Evolutionary conservation across 1,284 basidiomycete species (phyloP).

Genomic region (Rhodotorula sp.): DNA sequence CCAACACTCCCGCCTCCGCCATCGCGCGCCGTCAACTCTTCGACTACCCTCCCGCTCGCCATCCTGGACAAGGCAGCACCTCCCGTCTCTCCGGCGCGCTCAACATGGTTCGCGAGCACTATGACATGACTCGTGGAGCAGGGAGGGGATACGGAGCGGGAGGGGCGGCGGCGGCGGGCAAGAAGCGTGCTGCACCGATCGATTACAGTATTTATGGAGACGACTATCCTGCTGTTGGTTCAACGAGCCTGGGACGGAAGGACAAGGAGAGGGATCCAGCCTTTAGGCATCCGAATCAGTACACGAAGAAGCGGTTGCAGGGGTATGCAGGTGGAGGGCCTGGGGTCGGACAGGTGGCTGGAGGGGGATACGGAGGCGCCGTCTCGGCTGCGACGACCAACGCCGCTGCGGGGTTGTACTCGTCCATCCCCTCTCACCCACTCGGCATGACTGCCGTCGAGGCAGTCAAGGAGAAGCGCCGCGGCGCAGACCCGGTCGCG

Average conservation of each 20-base stretch:
- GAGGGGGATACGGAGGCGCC: slow-evolving; percentile 6
- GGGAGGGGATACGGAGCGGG: not conserved
- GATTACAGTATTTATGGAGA: slow-evolving; percentile 29
- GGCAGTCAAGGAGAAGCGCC: slow-evolving; percentile 28
- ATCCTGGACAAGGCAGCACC: slow-evolving; percentile 16
- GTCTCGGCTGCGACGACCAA: slow-evolving; percentile 7
- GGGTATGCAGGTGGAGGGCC: not conserved
- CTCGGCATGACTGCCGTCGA: slow-evolving; percentile 30
- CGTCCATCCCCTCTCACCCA: slow-evolving; percentile 12
- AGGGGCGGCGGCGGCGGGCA: slow-evolving; percentile 3
- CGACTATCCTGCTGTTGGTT: slow-evolving; percentile 10
- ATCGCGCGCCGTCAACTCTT: slow-evolving; percentile 30
- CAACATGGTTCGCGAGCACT: slow-evolving; percentile 31
- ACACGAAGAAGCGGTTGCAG: slow-evolving; percentile 39
- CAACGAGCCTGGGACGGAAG: not conserved
- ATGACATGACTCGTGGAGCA: slow-evolving; percentile 20
- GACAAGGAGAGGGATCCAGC: slow-evolving; percentile 17
- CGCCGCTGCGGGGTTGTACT: slow-evolving; percentile 20
- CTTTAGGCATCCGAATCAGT: slow-evolving; percentile 39
- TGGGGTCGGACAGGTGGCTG: not conserved
- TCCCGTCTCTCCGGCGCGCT: slow-evolving; percentile 12
- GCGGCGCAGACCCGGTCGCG: slow-evolving; percentile 5
- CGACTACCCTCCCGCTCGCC: slow-evolving; percentile 28
- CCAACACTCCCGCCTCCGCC: slow-evolving; percentile 11
- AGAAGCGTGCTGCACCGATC: slow-evolving; percentile 18